Evolutionary conservation across 208 protist species (phyloP).

Genomic region (Trypanosoma melophagium): DNA sequence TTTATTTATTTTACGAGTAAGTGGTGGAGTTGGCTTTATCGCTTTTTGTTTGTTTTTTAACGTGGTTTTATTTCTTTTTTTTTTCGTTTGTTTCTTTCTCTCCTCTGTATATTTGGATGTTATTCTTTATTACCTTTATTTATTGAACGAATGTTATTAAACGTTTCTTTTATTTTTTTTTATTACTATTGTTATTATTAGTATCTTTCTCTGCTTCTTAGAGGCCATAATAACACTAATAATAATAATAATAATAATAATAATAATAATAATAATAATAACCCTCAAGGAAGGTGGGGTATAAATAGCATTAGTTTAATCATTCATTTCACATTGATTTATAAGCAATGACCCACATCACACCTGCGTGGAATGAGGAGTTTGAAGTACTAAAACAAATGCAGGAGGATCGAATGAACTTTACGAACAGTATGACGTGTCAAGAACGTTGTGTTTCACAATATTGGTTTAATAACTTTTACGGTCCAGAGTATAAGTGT

Average conservation of each 20-base stretch:
- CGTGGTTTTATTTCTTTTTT: not conserved
- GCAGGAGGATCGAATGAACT: slow-evolving; percentile 89
- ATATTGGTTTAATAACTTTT: slow-evolving; percentile 84
- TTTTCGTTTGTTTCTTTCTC: slow-evolving; percentile 4
- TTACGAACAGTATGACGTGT: slow-evolving; percentile 62
- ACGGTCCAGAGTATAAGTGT: slow-evolving; percentile 70
- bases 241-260: no score
- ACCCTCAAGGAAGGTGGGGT: no score
- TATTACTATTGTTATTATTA: not conserved
- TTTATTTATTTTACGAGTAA: not conserved
- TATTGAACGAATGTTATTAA: not conserved
- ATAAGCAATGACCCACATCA: slow-evolving; percentile 26
- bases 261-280: no score
- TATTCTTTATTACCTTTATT: not conserved
- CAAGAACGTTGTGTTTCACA: slow-evolving; percentile 79
- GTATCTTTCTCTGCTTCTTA: no score
- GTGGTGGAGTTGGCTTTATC: no score
- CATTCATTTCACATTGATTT: not conserved
- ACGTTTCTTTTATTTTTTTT: slow-evolving; percentile 5
- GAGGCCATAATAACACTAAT: no score
- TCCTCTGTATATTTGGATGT: not conserved
- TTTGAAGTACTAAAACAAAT: slow-evolving; percentile 81
- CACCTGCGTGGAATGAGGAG: slow-evolving; percentile 72
- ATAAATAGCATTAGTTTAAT: no score
- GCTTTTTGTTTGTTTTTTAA: not conserved